Evolutionary conservation across 305 asterid species (phyloP), one percentile per base, ranked within the genome.

Genomic region (Fraxinus angustifolia): DNA sequence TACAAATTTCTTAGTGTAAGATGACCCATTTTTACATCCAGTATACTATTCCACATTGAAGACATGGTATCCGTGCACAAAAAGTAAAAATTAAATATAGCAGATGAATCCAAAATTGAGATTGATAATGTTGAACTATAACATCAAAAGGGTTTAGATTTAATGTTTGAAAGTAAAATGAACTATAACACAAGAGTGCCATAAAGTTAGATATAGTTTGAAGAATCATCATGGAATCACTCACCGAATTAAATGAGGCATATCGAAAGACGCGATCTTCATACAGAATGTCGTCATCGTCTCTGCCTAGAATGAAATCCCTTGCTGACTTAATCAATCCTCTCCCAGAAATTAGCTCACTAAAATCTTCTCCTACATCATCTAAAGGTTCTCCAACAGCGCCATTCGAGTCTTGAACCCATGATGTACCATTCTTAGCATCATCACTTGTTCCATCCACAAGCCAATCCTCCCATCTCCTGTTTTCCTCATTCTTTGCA

Each of bases 401-500:
- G 10, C 90, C 92, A 72, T 89, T 92, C 5, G 89, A 80, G 73
- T 87, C 86, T 77, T 88, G 88, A 77, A 82, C 80, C 99, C 98
- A 94, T 0, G 98, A 88, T 26, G 86, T 77, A 48, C 85, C 93
- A 86, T 86, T 83, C 35, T 82, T 87, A 82, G 42, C 85, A 81
- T 83, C 93, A 87, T 78, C 87, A 19, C 50, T 58, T 53, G 73
- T 88, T 30, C 85, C 91, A 83, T 94, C 95, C 71, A 89, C 90
- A 81, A 96, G 89, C 98, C 99, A 96, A 74, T 96, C 98, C 85
- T 96, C 99, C 99, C 99, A 96, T 88, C 85, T 93, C 86, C 89
- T 90, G 75, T 89, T 88, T 89, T 93, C 97, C 90, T 94, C 98
- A 79, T 96, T 94, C 92, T 85, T 91, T 33, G 84, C 87, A 86